These are phyloP conservation scores for Eucalyptus tenuipes DNA, from an alignment of 345 rosid genomes.

Conservation along the genomic window DNA sequence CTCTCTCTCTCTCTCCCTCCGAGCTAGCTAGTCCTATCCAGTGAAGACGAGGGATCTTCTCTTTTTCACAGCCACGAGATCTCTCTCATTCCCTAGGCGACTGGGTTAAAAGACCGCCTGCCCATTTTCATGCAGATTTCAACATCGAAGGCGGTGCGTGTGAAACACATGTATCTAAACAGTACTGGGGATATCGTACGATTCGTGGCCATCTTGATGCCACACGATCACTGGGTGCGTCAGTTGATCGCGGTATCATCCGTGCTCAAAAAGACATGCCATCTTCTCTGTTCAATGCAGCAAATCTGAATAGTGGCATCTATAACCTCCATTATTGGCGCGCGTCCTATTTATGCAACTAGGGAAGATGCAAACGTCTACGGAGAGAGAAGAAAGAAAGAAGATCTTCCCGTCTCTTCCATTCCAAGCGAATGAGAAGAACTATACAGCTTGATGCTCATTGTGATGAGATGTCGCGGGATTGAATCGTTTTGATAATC, in stretches of 20 bases:
- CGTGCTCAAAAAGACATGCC: not conserved
- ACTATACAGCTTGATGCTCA: not conserved
- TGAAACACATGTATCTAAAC: not conserved
- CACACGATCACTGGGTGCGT: not conserved
- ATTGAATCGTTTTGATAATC: not conserved
- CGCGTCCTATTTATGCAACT: not conserved
- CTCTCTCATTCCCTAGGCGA: not conserved
- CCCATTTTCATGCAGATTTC: not conserved
- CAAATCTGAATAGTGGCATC: not conserved
- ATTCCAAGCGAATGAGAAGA: not conserved
- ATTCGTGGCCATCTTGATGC: not conserved
- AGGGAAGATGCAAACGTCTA: not conserved
- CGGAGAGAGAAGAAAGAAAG: not conserved
- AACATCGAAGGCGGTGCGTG: not conserved
- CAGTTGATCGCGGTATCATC: not conserved
- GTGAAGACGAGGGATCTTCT: not conserved
- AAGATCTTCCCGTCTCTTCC: not conserved
- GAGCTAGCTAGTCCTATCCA: not conserved
- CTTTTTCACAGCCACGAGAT: not conserved
- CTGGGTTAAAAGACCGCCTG: not conserved
- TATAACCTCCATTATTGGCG: not conserved
- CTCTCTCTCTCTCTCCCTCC: not conserved
- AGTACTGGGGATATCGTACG: not conserved
- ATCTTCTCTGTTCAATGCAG: not conserved
- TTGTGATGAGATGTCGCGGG: not conserved